Base-by-base conservation (phyloP, 768 basidiomycete species). In the Tricholoma flavovirens region DNA sequence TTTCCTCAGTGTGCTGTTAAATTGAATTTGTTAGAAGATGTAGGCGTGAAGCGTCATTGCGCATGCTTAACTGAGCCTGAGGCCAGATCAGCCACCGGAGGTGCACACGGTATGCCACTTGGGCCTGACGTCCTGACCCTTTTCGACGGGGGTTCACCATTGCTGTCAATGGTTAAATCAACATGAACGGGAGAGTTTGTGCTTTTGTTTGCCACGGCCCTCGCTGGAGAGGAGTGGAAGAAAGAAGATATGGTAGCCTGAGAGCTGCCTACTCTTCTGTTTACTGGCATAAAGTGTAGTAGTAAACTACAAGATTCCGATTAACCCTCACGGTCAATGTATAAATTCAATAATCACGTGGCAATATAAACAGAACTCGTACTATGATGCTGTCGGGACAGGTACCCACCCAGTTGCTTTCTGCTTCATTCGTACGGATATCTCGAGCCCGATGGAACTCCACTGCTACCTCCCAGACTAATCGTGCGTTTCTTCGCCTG, bases 391-490 rank as follows among this genome's bases (percentile, higher is more conserved):
- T 66, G 36, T 32, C 54, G 46, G 56, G 50, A 49, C 58, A 56
- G 45, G 24, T 55, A 21, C 53, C 59, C 19, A 36, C 49, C 30
- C 58, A 51, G 30, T 55, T 51, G 40, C 42, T 54, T 35, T 53
- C 54, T 45, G 40, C 56, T n/a, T 55, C 58, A 35, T 32, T 60
- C 38, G 35, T 46, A 22, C 54, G 46, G 32, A 50, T 56, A 35
- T 52, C 32, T 49, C 33, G 29, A 11, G 32, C 1, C 38, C 55
- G 7, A 59, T 63, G 63, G 55, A 58, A 70, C 14, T 64, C 69
- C 24, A 64, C 66, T n/a, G 40, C 74, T 4, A 66, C 77, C 36
- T 82, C 86, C 1, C 83, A 83, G 59, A 87, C 85, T 15, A 86
- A 87, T 62, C 85, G 87, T 87, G 69, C 59, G 76, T 70, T 51